These are phyloP conservation scores for Fusarium sp. DNA, from an alignment of 2,329 filamentous ascomycete genomes.

Conservation along the genomic window DNA sequence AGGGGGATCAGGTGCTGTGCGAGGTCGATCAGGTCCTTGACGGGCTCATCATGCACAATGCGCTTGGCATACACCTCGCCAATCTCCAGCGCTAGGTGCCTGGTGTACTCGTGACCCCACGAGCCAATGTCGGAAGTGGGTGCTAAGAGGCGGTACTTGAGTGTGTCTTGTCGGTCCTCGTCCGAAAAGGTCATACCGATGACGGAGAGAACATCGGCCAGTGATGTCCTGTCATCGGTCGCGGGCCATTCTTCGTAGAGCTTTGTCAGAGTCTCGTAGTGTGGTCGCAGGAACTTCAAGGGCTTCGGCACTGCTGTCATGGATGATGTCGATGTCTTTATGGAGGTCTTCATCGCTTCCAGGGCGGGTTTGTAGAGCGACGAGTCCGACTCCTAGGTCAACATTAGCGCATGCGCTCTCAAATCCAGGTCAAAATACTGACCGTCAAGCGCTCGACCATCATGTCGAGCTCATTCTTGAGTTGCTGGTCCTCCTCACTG, in stretches of 20 bases:
- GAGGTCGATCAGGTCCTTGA: constrained; percentile 86
- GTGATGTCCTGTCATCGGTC: constrained; percentile 85
- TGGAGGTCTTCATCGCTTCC: constrained; percentile 97
- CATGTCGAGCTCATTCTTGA: constrained; percentile 98
- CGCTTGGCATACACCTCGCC: constrained; percentile 93
- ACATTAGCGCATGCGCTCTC: constrained; percentile 26
- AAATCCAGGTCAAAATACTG: constrained; percentile 43
- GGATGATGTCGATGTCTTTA: constrained; percentile 98
- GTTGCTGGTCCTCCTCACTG: constrained; percentile 96
- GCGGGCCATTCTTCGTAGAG: constrained; percentile 91
- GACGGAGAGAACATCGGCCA: constrained; percentile 96
- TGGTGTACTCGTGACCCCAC: constrained; percentile 98
- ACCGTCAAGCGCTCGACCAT: constrained; percentile 94
- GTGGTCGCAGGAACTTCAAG: constrained; percentile 95
- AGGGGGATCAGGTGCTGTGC: constrained; percentile 88
- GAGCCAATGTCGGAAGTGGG: constrained; percentile 93
- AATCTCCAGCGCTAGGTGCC: constrained; percentile 95
- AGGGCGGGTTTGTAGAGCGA: constrained; percentile 92
- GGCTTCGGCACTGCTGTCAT: constrained; percentile 99
- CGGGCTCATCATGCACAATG: constrained; percentile 85
- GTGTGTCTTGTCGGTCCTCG: constrained; percentile 93
- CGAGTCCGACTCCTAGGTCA: constrained; percentile 80
- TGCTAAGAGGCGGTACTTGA: constrained; percentile 93
- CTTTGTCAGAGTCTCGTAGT: constrained; percentile 90
- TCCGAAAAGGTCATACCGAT: constrained; percentile 99